These are phyloP conservation scores for Nasturtium officinale DNA, from an alignment of 345 rosid species.

Conservation along the genomic window DNA sequence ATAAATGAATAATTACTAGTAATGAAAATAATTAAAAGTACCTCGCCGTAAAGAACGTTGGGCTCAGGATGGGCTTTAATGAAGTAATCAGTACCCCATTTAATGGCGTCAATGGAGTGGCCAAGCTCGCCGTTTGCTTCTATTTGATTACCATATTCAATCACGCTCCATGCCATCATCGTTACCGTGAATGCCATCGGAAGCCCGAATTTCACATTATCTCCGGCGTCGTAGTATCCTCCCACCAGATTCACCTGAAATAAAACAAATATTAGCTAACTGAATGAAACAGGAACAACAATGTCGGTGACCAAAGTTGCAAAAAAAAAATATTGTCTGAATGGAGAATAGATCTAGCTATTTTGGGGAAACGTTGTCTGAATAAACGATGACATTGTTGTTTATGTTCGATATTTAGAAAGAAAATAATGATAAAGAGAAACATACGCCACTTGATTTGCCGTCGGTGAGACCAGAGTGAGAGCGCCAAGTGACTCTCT, in stretches of 20 bases:
- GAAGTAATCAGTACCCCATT: constrained; percentile 97
- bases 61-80: constrained; percentile 97
- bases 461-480: constrained; percentile 92
- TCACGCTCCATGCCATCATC: constrained; percentile 98
- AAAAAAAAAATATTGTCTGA: constrained; percentile 23
- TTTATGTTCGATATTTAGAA: not conserved
- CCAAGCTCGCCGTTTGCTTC: constrained; percentile 73
- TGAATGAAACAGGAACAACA: constrained; percentile 14
- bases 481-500: constrained; percentile 90
- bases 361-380: not conserved
- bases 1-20: no score
- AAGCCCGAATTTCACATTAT: constrained; percentile 96
- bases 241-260: constrained; percentile 91
- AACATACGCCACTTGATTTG: constrained; percentile 93
- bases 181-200: constrained; percentile 99
- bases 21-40: constrained; percentile 15
- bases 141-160: constrained; percentile 88
- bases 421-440: not conserved
- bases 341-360: not conserved
- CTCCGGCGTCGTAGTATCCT: constrained; percentile 99
- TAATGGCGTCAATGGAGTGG: constrained; percentile 84
- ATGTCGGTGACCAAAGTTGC: constrained; percentile 13
- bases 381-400: constrained; percentile 10
- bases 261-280: not conserved
- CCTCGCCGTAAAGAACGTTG: constrained; percentile 95